Conservation (phyloP, 1,284 basidiomycete species). For the Cryptococcus sp. region DNA sequence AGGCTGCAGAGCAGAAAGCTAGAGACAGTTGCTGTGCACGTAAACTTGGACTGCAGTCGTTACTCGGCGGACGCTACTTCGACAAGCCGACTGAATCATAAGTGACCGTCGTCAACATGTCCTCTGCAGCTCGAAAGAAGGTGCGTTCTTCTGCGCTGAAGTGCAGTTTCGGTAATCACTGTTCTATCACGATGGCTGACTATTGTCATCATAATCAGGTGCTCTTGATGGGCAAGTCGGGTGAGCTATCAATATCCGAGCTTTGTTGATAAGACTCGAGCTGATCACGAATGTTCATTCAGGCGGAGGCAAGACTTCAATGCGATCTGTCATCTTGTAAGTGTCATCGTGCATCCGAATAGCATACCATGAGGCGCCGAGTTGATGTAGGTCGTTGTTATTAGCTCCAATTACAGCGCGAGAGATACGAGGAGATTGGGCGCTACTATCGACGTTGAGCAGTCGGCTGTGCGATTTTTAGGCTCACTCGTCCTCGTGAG, state of each 20-base stretch:
- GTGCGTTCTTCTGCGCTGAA: conserved; percentile 18
- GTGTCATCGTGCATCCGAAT: conserved; percentile 34
- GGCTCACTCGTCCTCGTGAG: conserved; percentile 57
- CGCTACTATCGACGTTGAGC: conserved; percentile 96
- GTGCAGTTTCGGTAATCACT: background rate
- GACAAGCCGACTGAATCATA: too few species aligned
- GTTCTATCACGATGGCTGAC: background rate
- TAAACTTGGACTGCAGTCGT: too few species aligned
- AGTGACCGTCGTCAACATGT: conserved; percentile 24
- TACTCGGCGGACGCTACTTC: too few species aligned
- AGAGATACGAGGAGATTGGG: conserved; percentile 87
- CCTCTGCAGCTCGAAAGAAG: conserved; percentile 42
- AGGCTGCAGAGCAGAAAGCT: too few species aligned
- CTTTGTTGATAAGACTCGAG: background rate
- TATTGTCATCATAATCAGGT: conserved; percentile 54
- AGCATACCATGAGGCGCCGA: background rate
- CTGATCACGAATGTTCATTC: background rate
- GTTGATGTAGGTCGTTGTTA: background rate
- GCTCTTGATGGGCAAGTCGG: conserved; percentile 91
- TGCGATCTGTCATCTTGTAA: conserved; percentile 98
- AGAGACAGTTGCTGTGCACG: too few species aligned
- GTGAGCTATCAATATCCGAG: conserved; percentile 28
- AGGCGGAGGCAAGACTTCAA: conserved; percentile 76
- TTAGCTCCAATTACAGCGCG: conserved; percentile 89
- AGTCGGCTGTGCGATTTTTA: conserved; percentile 94